Base-by-base conservation (phyloP, 805 yeast genomes). In the Priceomyces melissophilus region DNA sequence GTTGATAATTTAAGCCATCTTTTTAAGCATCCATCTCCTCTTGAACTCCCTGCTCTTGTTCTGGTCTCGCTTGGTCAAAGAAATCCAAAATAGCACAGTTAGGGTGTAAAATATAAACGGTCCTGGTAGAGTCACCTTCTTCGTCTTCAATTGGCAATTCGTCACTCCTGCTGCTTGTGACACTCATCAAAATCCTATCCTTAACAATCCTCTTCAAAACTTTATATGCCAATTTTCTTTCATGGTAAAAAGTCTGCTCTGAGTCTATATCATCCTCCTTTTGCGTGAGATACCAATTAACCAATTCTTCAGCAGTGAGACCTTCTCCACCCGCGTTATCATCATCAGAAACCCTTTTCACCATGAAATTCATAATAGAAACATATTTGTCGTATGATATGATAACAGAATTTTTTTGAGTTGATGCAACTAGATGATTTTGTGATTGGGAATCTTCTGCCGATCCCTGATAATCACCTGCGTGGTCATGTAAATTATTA, bases 311-410 rank as follows among this genome's bases (percentile, higher is more conserved):
- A 3, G 81, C 83, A 0, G 85, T 78, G 42, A 86, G 64, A 7
- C 95, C 96, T 20, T 71, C 75, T 3, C 76, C 71, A 9, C 63
- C 70, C 10, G 59, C 70, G 36, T 60, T 69, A 43, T 78, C 81
- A 43, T 75, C 76, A 41, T 76, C 78, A n/a, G 78, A 70, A 9
- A 84, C 78, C 36, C 64, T 65, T 52, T 78, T 78, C 20, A 90
- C 89, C 48, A 90, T 69, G 45, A 83, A 61, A 58, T 87, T 86
- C 83, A 87, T 86, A 71, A 90, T 86, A 35, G 81, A 74, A 23
- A 85, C 83, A 60, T 88, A 91, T 60, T 85, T 86, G 56, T 91
- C 97, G 59, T 88, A 88, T 1, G 96, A 73, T 39, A 93, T 79
- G 7, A 81, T 67, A 14, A 76, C 43, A 12, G 66, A 42, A 17